Percentiles rank a stretch among this genome's conserved stretches.
phyloP scores from a whole-genome alignment of 2,329 filamentous ascomycete species.

The Beauveria sp. region DNA sequence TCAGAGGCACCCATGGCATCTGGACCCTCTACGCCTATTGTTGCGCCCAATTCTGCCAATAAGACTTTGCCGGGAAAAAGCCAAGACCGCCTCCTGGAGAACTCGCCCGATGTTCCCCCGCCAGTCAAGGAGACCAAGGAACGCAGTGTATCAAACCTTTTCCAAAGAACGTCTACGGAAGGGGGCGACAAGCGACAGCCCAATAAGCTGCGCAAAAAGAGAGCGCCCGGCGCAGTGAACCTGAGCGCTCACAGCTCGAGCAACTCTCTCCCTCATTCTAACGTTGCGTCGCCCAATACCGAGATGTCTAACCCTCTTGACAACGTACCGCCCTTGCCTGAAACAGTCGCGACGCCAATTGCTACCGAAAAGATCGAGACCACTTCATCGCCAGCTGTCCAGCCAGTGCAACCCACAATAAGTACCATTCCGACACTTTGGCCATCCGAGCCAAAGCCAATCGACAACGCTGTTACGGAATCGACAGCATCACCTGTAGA shows the following conservation, averaged over 20 bases:
- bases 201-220: conserved; percentile 88
- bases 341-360: conserved; percentile 16
- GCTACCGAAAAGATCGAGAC: conserved; percentile 9
- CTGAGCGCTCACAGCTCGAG: conserved; percentile 87
- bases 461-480: conserved; percentile 48
- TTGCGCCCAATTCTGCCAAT: neutral
- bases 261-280: conserved; percentile 55
- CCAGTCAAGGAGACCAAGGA: conserved; percentile 47
- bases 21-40: neutral
- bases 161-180: conserved; percentile 58
- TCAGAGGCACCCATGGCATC: conserved; percentile 14
- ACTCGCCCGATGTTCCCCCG: conserved; percentile 36
- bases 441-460: neutral
- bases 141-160: conserved; percentile 59
- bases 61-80: conserved; percentile 31
- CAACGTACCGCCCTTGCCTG: conserved; percentile 13
- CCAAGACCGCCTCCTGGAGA: conserved; percentile 40
- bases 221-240: conserved; percentile 65
- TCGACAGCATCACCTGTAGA: conserved; percentile 73
- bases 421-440: conserved; percentile 11
- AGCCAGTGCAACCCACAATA: conserved; percentile 12
- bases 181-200: conserved; percentile 62
- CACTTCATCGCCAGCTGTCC: neutral
- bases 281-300: conserved; percentile 36
- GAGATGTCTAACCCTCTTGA: conserved; percentile 43